Percentiles rank a stretch among this genome's conserved stretches.
These are phyloP conservation scores for Rosa persica DNA, from an alignment of 306 rosid species.

Conservation along the genomic window DNA sequence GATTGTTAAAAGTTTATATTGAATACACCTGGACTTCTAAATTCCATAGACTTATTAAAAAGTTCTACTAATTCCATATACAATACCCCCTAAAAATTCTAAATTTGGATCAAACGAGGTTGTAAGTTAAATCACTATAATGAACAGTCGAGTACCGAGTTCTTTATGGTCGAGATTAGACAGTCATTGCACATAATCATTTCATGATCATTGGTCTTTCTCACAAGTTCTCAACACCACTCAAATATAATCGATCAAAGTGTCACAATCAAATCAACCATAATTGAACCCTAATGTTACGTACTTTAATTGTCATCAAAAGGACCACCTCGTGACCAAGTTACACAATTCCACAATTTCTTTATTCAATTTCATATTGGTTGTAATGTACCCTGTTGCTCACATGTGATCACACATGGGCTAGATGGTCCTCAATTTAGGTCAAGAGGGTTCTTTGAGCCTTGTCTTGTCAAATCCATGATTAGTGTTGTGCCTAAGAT, in stretches of 20 bases:
- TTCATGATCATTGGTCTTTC: not conserved
- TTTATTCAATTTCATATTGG: not conserved
- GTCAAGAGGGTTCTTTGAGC: slow-evolving; percentile 3
- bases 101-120: not conserved
- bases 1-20: too few relatives aligned
- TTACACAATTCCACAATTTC: not conserved
- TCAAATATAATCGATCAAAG: slow-evolving; percentile 10
- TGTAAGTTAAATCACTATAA: not conserved
- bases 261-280: slow-evolving; percentile 32
- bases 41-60: too few relatives aligned
- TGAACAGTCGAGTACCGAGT: not conserved
- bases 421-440: slow-evolving; percentile 61
- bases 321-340: slow-evolving; percentile 47
- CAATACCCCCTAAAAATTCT: too few relatives aligned
- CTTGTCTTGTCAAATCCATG: slow-evolving; percentile 45
- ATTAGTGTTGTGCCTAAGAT: not conserved
- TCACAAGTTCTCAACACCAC: slow-evolving; percentile 10
- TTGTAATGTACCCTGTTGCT: slow-evolving; percentile 21
- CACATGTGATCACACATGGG: slow-evolving; percentile 79
- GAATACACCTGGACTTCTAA: too few relatives aligned
- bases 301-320: slow-evolving; percentile 10
- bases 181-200: not conserved
- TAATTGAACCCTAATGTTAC: slow-evolving; percentile 23
- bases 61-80: too few relatives aligned
- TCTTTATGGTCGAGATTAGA: slow-evolving; percentile 9